A percentile compares a stretch with the other conserved stretches of the same genome.
phyloP scores from a whole-genome alignment of 73 alveolate species.

The Paramecium octaurelia region DNA sequence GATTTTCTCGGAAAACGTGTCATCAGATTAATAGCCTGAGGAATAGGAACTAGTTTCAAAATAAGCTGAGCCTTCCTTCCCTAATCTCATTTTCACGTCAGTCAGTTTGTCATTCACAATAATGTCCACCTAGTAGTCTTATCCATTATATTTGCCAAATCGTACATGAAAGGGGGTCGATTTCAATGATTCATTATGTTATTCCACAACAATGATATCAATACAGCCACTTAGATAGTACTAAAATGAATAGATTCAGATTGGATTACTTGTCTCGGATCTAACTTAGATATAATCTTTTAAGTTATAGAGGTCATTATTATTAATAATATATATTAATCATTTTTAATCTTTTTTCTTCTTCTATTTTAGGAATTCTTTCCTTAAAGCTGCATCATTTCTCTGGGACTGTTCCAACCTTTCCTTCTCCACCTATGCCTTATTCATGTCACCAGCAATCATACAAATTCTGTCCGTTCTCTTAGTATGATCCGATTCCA shows the following conservation, averaged over 20 bases:
- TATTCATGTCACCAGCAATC: constrained; percentile 76
- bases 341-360: neutral
- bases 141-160: constrained; percentile 86
- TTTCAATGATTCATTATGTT: constrained; percentile 81
- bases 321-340: neutral
- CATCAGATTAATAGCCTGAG: constrained; percentile 41
- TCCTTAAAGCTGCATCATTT: constrained; percentile 79
- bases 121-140: constrained; percentile 65
- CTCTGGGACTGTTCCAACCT: constrained; percentile 77
- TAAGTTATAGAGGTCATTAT: neutral
- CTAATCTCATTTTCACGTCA: constrained; percentile 86
- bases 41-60: constrained; percentile 60
- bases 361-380: neutral
- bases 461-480: constrained; percentile 78
- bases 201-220: constrained; percentile 89
- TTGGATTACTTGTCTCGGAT: neutral
- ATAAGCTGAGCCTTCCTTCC: constrained; percentile 92
- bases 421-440: constrained; percentile 90
- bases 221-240: constrained; percentile 79
- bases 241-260: neutral
- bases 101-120: constrained; percentile 80
- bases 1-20: neutral
- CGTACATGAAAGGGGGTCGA: constrained; percentile 92
- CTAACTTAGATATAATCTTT: neutral
- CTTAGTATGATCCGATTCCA: constrained; percentile 77